Evolutionary conservation across 1,284 basidiomycete genomes (phyloP).

Genomic region (Bondarzewia mesenterica): DNA sequence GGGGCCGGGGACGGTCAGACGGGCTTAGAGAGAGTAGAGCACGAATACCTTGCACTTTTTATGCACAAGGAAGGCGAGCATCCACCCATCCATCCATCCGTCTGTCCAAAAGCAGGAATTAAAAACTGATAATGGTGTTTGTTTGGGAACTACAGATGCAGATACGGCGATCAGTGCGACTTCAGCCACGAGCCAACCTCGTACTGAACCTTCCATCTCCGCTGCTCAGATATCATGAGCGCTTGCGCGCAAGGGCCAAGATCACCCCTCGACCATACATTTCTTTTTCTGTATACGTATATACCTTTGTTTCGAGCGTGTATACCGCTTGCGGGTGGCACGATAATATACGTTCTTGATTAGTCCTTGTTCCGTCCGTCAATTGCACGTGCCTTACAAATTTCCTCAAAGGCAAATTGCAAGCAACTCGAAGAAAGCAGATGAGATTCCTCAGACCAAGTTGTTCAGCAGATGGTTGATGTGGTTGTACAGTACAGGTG

Average conservation of each 20-base stretch:
- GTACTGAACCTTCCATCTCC: neutral
- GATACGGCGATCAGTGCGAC: slow-evolving; percentile 78
- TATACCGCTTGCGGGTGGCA: neutral
- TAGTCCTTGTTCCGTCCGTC: neutral
- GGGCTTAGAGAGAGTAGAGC: slow-evolving; percentile 63
- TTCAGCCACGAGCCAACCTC: slow-evolving; percentile 55
- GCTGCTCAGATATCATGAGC: neutral
- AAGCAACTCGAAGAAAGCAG: no score
- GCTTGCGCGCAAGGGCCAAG: neutral
- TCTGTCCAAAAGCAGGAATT: slow-evolving; percentile 26
- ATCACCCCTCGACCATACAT: neutral
- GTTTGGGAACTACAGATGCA: slow-evolving; percentile 52
- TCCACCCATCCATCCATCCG: slow-evolving; percentile 12
- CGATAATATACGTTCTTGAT: neutral
- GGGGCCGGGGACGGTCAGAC: slow-evolving; percentile 33
- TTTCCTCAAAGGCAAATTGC: no score
- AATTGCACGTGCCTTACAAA: neutral
- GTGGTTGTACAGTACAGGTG: slow-evolving; percentile 25
- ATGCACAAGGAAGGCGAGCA: slow-evolving; percentile 84
- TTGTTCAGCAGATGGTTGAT: no score
- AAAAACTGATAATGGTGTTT: slow-evolving; percentile 38
- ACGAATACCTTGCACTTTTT: slow-evolving; percentile 82
- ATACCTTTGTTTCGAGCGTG: neutral
- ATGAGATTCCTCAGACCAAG: neutral
- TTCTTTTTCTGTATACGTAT: neutral